phyloP scores from a whole-genome alignment of 2,329 filamentous ascomycete genomes.

The Aspergillus sp. region DNA sequence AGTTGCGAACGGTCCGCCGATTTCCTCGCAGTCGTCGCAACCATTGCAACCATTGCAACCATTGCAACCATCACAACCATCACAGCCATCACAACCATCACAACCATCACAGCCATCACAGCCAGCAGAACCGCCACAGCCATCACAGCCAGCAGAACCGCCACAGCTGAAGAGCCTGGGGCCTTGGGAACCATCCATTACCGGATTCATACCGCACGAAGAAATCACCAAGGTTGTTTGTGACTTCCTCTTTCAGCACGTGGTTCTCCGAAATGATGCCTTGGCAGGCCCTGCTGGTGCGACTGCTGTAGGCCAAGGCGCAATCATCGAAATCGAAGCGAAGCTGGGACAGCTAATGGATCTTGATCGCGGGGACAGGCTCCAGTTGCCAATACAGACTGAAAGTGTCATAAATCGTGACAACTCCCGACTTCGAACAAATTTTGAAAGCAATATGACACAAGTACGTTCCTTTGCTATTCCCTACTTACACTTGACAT shows the following conservation, averaged over 20 bases:
- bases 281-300: slow-evolving; percentile 52
- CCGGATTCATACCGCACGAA: slow-evolving; percentile 68
- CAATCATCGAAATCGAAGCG: slow-evolving; percentile 88
- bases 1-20: slow-evolving; percentile 7
- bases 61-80: slow-evolving; percentile 17
- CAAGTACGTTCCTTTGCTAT: slow-evolving; percentile 57
- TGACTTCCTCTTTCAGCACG: slow-evolving; percentile 74
- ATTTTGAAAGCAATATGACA: slow-evolving; percentile 88
- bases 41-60: slow-evolving; percentile 18
- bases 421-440: slow-evolving; percentile 49
- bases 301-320: slow-evolving; percentile 62
- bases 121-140: slow-evolving; percentile 16
- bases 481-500: background rate
- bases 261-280: slow-evolving; percentile 66
- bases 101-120: slow-evolving; percentile 15
- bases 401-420: slow-evolving; percentile 68
- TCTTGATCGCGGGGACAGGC: slow-evolving; percentile 67
- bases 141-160: slow-evolving; percentile 19
- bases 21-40: background rate
- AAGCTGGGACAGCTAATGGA: slow-evolving; percentile 84
- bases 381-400: slow-evolving; percentile 65
- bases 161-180: slow-evolving; percentile 31
- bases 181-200: slow-evolving; percentile 61
- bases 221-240: slow-evolving; percentile 74
- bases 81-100: slow-evolving; percentile 3